A percentile compares a stretch with the other conserved stretches of the same genome.
These are phyloP conservation scores for Misopates orontium DNA, from an alignment of 257 asterid species.

Conservation along the genomic window DNA sequence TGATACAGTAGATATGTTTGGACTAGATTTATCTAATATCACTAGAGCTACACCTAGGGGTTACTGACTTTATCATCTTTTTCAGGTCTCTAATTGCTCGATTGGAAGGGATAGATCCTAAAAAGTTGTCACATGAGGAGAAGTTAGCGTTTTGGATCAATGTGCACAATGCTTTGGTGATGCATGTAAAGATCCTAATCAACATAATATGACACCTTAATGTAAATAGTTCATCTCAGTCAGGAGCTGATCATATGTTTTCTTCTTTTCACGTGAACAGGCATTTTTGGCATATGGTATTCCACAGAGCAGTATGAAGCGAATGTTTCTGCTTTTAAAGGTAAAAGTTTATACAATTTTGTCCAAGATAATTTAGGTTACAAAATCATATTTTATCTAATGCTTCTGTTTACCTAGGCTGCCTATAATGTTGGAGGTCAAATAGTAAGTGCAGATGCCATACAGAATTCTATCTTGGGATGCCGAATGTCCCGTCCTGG, in stretches of 20 bases:
- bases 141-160: conserved; percentile 76
- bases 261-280: conserved; percentile 29
- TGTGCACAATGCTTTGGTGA: conserved; percentile 67
- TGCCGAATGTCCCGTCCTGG: conserved; percentile 69
- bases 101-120: conserved; percentile 51
- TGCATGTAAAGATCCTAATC: conserved; percentile 50
- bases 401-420: conserved; percentile 40
- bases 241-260: not conserved
- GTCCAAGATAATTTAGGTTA: not conserved
- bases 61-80: conserved; percentile 5
- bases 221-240: not conserved
- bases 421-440: conserved; percentile 69
- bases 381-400: conserved; percentile 17
- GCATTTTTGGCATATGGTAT: conserved; percentile 67
- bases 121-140: conserved; percentile 60
- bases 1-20: too few relatives aligned
- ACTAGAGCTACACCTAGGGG: not conserved
- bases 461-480: conserved; percentile 57
- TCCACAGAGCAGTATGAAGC: conserved; percentile 56
- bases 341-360: conserved; percentile 29
- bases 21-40: not conserved
- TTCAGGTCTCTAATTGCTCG: conserved; percentile 61
- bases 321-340: conserved; percentile 55
- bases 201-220: conserved; percentile 4
- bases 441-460: conserved; percentile 55